Evolutionary conservation across 352 stramenopile species (phyloP), one percentile per base, ranked within the genome.

Genomic region (Globisporangium rhizosaccharum): DNA sequence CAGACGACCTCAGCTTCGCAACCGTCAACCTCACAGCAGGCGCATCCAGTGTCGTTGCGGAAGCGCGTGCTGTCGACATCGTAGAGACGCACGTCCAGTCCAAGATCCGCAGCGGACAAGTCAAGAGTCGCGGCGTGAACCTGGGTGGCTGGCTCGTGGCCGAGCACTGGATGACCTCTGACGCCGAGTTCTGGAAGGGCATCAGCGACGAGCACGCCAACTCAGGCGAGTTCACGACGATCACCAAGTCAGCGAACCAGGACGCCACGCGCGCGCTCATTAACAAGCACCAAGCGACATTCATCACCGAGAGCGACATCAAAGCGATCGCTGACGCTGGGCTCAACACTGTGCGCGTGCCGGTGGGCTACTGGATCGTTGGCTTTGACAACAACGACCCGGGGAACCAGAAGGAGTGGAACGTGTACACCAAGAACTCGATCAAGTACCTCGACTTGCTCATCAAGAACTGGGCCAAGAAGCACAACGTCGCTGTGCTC

Each of bases 121-220:
- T 72, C 3, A 67, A 56, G 17, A 81, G 69, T 54, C 76, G 76
- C 51, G 85, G 79, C 25, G 85, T 92, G 39, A 91, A 91, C 59
- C 69, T 94, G 30, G 85, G 85, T 23, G 72, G 72, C 20, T 94
- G 85, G 82, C 76, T 92, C 36, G 82, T 92, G 23, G 73, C 73
- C 14, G 84, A 94, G 67, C 41, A 88, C 57, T 94, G 84, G 82
- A 94, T 94, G 85, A 88, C 79, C 14, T 64, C 25, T n/a, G 61
- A 65, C 0, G 69, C 78, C 11, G 69, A 85, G 36, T 75, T 91
- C 45, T 92, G 79, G 82, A 61, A 75, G 6, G 77, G 70, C 20
- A 60, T 87, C 54, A 51, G 67, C 7, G 52, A 65, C 11, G 62
- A 71, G 14, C 69, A 81, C 33, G 68, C 70, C 15, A 62, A 37